Evolutionary conservation across 345 rosid genomes (phyloP), one percentile per base, ranked within the genome.

Genomic region (Citrus glauca): DNA sequence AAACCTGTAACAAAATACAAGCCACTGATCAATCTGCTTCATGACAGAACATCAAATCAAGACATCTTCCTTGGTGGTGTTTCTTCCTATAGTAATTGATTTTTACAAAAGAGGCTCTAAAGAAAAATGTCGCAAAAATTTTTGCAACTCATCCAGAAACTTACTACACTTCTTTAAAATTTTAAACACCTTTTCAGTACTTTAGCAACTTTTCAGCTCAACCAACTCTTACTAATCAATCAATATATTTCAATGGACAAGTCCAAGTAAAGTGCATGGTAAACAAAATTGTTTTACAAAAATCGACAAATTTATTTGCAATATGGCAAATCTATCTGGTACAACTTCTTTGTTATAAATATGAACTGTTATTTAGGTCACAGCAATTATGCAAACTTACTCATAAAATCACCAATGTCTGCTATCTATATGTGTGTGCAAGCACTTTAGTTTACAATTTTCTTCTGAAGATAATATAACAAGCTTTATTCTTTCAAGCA

Each of bases 1-100:
- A 95, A 82, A 85, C 94, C 98, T 95, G 83, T 67, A 78, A 59
- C 22, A 71, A 61, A 5, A 78, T 35, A 77, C 7, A 53, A 74
- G 53, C 65, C 33, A 53, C n/a, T 32, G 70, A 66, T 62, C 50
- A 73, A 11, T 5, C 24, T 4, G 17, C 32, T 27, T 16, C 20
- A 32, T 1, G n/a, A 35, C 9, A 2, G 70, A 35, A 27, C n/a
- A 60, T 37, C 45, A 25, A 14, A 62, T 65, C 14, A 17, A 63
- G 22, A 50, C 45, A 61, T 73, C 55, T n/a, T 72, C 59, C 73
- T 45, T 16, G 7, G 57, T 27, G 38, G 25, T 61, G 38, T 5
- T 60, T 40, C 37, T 38, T 6, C 19, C 1, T 8, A 56, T 28
- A 32, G 37, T 6, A 20, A 35, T 13, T 17, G 32, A 67, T 73